A percentile compares a stretch with the other conserved stretches of the same genome.
These are phyloP conservation scores for Rhododendron henanense DNA, from an alignment of 148 eudicot species.

Conservation along the genomic window DNA sequence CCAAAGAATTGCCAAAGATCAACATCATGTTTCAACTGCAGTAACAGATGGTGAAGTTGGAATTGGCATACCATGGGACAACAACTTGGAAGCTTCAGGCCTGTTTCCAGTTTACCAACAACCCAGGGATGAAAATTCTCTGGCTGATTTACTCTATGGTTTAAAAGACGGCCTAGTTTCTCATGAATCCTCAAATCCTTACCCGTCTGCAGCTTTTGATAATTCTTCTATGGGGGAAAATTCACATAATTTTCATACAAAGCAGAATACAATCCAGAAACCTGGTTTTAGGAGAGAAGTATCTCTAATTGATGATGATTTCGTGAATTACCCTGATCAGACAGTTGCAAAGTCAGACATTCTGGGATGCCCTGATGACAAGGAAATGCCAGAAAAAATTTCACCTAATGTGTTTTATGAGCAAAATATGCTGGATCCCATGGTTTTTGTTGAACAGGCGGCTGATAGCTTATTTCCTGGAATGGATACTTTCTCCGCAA, in stretches of 20 bases:
- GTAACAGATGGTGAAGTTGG: constrained; percentile 19
- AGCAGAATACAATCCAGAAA: constrained; percentile 20
- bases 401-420: constrained; percentile 13
- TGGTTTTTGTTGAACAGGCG: constrained; percentile 29
- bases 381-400: constrained; percentile 11
- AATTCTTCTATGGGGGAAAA: constrained; percentile 3
- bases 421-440: constrained; percentile 38
- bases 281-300: constrained; percentile 32
- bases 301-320: constrained; percentile 37
- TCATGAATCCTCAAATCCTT: constrained; percentile 24
- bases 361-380: constrained; percentile 26
- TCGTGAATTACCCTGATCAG: constrained; percentile 25
- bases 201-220: constrained; percentile 24
- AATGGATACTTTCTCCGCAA: constrained; percentile 23
- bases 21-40: constrained; percentile 21
- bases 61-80: constrained; percentile 14
- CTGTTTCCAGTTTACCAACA: constrained; percentile 21
- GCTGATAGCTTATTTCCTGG: constrained; percentile 23
- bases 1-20: constrained; percentile 29
- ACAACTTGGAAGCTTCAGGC: constrained; percentile 24
- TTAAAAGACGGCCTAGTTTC: constrained; percentile 22
- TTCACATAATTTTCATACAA: constrained; percentile 18
- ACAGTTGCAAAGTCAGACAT: constrained; percentile 18
- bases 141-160: constrained; percentile 43
- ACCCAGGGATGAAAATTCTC: constrained; percentile 26